phyloP scores from a whole-genome alignment of 192 early-diverging fungal species.

The Coemansia sp. region DNA sequence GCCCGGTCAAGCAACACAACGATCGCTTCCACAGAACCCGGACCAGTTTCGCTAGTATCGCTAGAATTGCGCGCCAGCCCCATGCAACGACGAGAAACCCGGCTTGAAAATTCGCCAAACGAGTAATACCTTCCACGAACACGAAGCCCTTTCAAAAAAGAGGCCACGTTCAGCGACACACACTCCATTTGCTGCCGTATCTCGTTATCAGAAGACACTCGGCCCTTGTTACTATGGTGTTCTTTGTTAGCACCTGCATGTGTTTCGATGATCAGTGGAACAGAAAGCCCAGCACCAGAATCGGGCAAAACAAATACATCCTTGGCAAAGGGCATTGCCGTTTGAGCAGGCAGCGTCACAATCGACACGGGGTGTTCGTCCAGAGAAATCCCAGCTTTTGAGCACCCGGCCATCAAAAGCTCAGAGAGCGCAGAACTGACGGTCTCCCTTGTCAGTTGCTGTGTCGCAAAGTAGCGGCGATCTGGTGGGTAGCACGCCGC shows the following conservation, averaged over 20 bases:
- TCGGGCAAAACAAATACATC: conserved; percentile 32
- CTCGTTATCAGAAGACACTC: not conserved
- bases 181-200: conserved; percentile 26
- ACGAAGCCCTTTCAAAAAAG: conserved; percentile 18
- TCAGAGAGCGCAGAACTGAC: conserved; percentile 10
- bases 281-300: not conserved
- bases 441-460: conserved; percentile 9
- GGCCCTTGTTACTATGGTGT: not conserved
- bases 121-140: conserved; percentile 41
- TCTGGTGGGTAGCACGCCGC: conserved; percentile 20
- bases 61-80: conserved; percentile 12
- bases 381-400: not conserved
- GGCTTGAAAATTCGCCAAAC: conserved; percentile 26
- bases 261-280: not conserved
- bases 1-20: conserved; percentile 48
- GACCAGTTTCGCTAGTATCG: not conserved
- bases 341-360: conserved; percentile 9
- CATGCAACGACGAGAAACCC: conserved; percentile 30
- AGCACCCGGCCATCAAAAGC: conserved; percentile 8
- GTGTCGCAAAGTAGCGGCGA: not conserved
- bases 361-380: conserved; percentile 13
- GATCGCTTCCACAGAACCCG: conserved; percentile 8
- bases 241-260: not conserved
- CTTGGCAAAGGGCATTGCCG: conserved; percentile 13
- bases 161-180: conserved; percentile 27